Evolutionary conservation across 257 asterid species (phyloP).

Genomic region (Nemophila menziesii): DNA sequence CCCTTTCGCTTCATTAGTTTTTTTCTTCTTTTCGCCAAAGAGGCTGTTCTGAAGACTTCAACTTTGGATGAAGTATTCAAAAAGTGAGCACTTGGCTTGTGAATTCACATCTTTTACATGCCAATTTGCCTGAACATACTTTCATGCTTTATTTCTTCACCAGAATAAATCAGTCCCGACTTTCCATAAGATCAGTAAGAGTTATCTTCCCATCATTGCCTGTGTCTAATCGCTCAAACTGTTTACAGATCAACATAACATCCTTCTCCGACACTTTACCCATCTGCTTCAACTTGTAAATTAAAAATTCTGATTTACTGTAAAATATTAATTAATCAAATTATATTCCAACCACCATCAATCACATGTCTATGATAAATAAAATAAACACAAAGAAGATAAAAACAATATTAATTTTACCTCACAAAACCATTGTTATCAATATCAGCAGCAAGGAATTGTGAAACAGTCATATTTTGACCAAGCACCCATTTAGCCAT

Average conservation of each 20-base stretch:
- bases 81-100: not conserved
- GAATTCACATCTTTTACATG: not conserved
- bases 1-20: not conserved
- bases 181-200: conserved; percentile 71
- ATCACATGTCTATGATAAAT: not conserved
- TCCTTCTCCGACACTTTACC: conserved; percentile 68
- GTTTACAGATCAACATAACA: conserved; percentile 49
- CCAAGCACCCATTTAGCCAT: conserved; percentile 95
- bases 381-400: not conserved
- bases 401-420: conserved; percentile 23
- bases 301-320: conserved; percentile 82
- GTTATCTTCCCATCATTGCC: conserved; percentile 87
- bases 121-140: not conserved
- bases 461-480: conserved; percentile 87
- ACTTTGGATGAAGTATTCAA: not conserved
- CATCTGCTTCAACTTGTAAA: conserved; percentile 92
- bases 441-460: conserved; percentile 91
- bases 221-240: conserved; percentile 70
- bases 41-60: not conserved
- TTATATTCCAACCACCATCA: too few relatives aligned
- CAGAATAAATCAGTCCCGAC: conserved; percentile 23
- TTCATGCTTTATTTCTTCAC: not conserved
- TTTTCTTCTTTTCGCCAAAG: not conserved
- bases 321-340: conserved; percentile 9
- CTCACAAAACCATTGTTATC: conserved; percentile 84